phyloP scores from a whole-genome alignment of 1,139 yeast species.

The Yamadazyma membranifaciens region DNA sequence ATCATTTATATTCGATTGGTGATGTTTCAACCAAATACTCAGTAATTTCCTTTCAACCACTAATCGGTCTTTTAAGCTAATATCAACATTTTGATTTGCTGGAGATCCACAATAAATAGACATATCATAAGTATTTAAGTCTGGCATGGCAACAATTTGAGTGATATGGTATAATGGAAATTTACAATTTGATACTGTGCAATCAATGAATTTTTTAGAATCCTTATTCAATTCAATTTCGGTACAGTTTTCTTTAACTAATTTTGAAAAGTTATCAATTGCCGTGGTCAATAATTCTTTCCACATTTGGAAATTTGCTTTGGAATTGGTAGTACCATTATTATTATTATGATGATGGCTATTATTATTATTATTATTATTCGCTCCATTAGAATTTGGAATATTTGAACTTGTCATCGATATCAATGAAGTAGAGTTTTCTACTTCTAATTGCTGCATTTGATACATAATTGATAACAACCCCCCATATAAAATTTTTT shows the following conservation, averaged over 20 bases:
- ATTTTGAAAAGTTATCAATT: conserved; percentile 39
- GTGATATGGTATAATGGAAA: conserved; percentile 67
- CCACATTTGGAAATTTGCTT: conserved; percentile 48
- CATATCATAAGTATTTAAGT: conserved; percentile 73
- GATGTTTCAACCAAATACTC: conserved; percentile 42
- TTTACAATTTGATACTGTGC: conserved; percentile 14
- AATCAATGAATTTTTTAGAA: conserved; percentile 10
- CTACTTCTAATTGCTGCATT: conserved; percentile 72
- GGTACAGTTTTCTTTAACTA: conserved; percentile 13
- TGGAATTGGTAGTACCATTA: neutral
- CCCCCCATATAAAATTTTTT: conserved; percentile 69
- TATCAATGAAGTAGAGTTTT: conserved; percentile 46
- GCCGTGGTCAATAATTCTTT: conserved; percentile 63
- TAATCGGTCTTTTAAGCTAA: conserved; percentile 53
- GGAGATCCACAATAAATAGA: conserved; percentile 83
- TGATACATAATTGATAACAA: conserved; percentile 69
- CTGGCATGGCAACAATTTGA: conserved; percentile 60
- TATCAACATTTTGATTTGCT: conserved; percentile 73
- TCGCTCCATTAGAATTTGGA: neutral
- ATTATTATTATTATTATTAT: no score
- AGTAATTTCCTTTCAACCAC: conserved; percentile 51
- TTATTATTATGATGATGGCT: no score
- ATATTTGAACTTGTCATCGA: conserved; percentile 20
- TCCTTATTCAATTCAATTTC: conserved; percentile 9
- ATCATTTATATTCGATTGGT: conserved; percentile 29